Conservation (phyloP, 805 yeast species). For the Suhomyces emberorum region DNA sequence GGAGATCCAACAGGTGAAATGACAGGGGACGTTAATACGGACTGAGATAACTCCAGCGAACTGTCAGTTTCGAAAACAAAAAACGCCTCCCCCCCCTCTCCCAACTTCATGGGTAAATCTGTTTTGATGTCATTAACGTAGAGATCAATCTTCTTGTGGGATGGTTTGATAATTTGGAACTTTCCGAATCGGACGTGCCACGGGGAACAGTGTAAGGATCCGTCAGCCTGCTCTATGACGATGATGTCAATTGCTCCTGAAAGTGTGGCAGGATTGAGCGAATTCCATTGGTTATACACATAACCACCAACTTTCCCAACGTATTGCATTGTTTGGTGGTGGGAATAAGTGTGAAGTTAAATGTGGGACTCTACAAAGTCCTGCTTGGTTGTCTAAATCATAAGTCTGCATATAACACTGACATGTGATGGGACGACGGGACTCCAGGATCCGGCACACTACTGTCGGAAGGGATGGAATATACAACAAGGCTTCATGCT, state of each 20-base stretch:
- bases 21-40: slow-evolving; percentile 84
- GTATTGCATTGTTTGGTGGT: slow-evolving; percentile 88
- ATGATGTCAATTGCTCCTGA: slow-evolving; percentile 97
- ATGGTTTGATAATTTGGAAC: slow-evolving; percentile 86
- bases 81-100: slow-evolving; percentile 97
- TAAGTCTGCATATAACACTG: no score
- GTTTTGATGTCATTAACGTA: slow-evolving; percentile 79
- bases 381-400: no score
- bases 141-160: slow-evolving; percentile 90
- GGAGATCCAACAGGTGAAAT: slow-evolving; percentile 68
- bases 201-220: slow-evolving; percentile 83
- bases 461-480: no score
- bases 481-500: no score
- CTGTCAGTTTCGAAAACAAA: slow-evolving; percentile 87
- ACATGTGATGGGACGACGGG: no score
- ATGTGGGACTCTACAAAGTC: no score
- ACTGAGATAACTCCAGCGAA: slow-evolving; percentile 58
- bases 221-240: slow-evolving; percentile 86
- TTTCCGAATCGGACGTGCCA: slow-evolving; percentile 96
- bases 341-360: slow-evolving; percentile 9
- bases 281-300: slow-evolving; percentile 95
- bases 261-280: slow-evolving; percentile 92
- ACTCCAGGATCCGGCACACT: no score
- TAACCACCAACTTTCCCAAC: slow-evolving; percentile 94
- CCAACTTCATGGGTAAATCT: slow-evolving; percentile 89